Percentiles rank a stretch among this genome's conserved stretches.
These are phyloP conservation scores for Trichoderma afroharzianum DNA, from an alignment of 2,329 filamentous ascomycete genomes.

Conservation along the genomic window DNA sequence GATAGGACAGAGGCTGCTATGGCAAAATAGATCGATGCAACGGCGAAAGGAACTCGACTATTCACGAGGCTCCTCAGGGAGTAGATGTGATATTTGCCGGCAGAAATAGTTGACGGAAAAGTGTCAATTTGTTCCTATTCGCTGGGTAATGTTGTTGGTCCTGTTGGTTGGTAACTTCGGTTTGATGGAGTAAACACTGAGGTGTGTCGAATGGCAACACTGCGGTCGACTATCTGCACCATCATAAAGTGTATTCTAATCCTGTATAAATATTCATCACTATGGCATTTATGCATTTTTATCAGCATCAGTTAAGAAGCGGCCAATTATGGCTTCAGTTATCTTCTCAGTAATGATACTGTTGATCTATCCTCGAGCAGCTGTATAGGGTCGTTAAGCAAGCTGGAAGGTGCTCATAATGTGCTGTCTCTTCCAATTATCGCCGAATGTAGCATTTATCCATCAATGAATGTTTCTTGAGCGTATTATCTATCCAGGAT, in stretches of 20 bases:
- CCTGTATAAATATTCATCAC: rapidly evolving
- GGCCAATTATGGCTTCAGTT: background rate
- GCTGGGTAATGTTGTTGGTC: background rate
- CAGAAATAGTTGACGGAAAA: background rate
- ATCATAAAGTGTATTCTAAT: background rate
- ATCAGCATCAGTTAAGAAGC: background rate
- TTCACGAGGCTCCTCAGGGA: background rate
- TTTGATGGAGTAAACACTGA: background rate
- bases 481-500: background rate
- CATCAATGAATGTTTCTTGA: background rate
- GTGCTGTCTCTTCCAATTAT: background rate
- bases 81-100: background rate
- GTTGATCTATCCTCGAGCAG: background rate
- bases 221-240: background rate
- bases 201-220: background rate
- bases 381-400: background rate
- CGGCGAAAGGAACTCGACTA: background rate
- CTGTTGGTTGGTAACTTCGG: background rate
- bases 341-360: background rate
- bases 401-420: background rate
- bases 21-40: background rate
- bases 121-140: background rate
- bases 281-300: background rate
- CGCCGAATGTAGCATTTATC: background rate
- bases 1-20: background rate